These are phyloP conservation scores for Leccinum angustisporum DNA, from an alignment of 1,284 basidiomycete genomes.

Conservation along the genomic window DNA sequence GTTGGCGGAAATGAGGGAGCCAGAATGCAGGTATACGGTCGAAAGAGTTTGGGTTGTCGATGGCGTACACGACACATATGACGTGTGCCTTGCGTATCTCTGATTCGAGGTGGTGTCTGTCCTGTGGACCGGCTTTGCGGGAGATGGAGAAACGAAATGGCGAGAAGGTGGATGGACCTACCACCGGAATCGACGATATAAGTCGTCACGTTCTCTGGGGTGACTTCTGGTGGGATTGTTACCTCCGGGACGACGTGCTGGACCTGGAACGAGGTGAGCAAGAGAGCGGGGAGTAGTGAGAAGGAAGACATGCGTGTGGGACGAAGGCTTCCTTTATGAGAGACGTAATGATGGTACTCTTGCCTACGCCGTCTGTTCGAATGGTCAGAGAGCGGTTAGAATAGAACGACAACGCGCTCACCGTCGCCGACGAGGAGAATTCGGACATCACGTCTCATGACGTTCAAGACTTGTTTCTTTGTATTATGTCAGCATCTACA, in stretches of 20 bases:
- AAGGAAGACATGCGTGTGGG: conserved; percentile 58
- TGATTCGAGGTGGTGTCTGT: conserved; percentile 86
- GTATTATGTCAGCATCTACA: conserved; percentile 22
- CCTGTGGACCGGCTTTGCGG: conserved; percentile 67
- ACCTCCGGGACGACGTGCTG: conserved; percentile 93
- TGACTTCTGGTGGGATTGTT: conserved; percentile 93
- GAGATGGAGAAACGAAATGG: conserved; percentile 15
- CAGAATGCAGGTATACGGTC: conserved; percentile 98
- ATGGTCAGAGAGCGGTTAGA: not conserved
- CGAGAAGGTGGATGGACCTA: conserved; percentile 41
- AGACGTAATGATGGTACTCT: conserved; percentile 93
- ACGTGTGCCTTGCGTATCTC: conserved; percentile 97
- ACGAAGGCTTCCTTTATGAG: conserved; percentile 95
- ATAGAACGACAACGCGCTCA: conserved; percentile 37
- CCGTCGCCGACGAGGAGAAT: conserved; percentile 94
- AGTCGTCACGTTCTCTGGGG: conserved; percentile 93
- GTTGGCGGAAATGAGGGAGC: conserved; percentile 94
- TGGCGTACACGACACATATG: conserved; percentile 96
- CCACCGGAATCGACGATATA: conserved; percentile 95
- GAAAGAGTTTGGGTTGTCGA: conserved; percentile 94
- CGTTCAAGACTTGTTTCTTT: no score
- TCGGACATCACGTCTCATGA: conserved; percentile 69
- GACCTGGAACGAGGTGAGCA: conserved; percentile 51
- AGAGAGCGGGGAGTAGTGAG: conserved; percentile 1
- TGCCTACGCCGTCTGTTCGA: conserved; percentile 82